Base-by-base conservation (phyloP, 2,329 filamentous ascomycete species). In the Paecilomyces niveus region DNA sequence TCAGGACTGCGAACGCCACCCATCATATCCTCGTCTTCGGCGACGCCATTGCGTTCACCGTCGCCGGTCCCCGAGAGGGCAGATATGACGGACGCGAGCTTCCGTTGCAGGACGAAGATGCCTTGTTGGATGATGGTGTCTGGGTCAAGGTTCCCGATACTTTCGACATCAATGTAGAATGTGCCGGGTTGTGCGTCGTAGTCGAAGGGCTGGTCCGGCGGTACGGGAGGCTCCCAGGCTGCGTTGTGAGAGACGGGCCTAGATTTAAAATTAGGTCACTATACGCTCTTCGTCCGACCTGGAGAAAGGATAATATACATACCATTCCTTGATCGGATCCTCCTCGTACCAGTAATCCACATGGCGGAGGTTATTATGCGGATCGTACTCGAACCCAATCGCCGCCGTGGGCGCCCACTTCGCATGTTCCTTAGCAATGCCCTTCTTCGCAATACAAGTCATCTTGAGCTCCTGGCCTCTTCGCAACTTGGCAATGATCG, bases 361-460 rank as follows among this genome's bases (percentile, higher is more conserved):
- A 76, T 99, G 94, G 64, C 88, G 85, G 64, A 99, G 80, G 78
- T 96, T 97, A 79, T 99, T 99, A 75, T 95, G 89, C 61, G 94
- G 94, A 73, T 99, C 94, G 75, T 99, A 99, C 76, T 99, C 94
- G 72, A 99, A 99, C 24, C 91, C 92, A 49, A 99, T 87, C 3
- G 94, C 94, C 49, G 92, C 84, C 35, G 90, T 93, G 1, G 94
- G 92, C 68, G 91, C 89, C 94, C 94, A 99, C 76, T 99, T 99
- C 9, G 94, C 90, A 76, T 99, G 94, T 74, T 99, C 94, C 81
- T 99, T 99, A 39, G 93, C 92, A 64, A 97, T 97, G 1, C 94
- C 94, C 82, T 97, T 97, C 82, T 96, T 97, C 55, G 93, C 94
- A 64, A 97, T 89, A 72, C 93, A 97, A 61, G 85, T 89, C 70